Percentiles rank a stretch among this genome's conserved stretches.
Conservation (phyloP, 495 filamentous ascomycete species). For the Podospora pseudoanserina region DNA sequence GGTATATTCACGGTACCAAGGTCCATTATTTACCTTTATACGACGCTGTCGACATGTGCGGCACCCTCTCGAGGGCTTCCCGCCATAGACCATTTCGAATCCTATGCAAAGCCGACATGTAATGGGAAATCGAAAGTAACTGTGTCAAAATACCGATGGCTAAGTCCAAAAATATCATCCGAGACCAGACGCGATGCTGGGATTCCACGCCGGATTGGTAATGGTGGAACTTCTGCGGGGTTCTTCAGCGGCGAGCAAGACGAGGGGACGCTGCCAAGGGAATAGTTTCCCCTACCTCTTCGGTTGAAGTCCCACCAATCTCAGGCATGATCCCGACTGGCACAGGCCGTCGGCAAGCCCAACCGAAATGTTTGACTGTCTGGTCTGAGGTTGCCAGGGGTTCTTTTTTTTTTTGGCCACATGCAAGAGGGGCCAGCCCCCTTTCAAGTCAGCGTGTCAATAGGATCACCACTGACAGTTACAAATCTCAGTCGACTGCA, state of each 20-base stretch:
- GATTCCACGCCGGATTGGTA: background rate
- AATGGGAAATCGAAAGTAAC: background rate
- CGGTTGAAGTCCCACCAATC: background rate
- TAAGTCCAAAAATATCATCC: background rate
- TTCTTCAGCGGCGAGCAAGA: background rate
- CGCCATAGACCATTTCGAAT: slow-evolving; percentile 65
- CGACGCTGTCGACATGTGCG: slow-evolving; percentile 65
- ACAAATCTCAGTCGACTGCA: too few relatives aligned
- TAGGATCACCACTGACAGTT: too few relatives aligned
- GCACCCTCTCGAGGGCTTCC: slow-evolving; percentile 68
- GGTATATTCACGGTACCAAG: background rate
- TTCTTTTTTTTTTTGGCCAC: background rate
- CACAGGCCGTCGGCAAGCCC: background rate
- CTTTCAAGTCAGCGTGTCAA: too few relatives aligned
- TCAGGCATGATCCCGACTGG: background rate
- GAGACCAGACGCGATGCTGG: background rate
- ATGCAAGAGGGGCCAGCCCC: background rate
- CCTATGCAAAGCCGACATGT: background rate
- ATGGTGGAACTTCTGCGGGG: background rate
- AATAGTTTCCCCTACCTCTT: background rate
- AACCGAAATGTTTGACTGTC: background rate
- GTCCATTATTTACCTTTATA: slow-evolving; percentile 56
- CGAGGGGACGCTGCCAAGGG: background rate
- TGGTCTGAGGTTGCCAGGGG: slow-evolving; percentile 3
- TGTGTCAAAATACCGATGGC: background rate